Base-by-base conservation (phyloP, 495 filamentous ascomycete species). In the Corynascus novoguineensis region DNA sequence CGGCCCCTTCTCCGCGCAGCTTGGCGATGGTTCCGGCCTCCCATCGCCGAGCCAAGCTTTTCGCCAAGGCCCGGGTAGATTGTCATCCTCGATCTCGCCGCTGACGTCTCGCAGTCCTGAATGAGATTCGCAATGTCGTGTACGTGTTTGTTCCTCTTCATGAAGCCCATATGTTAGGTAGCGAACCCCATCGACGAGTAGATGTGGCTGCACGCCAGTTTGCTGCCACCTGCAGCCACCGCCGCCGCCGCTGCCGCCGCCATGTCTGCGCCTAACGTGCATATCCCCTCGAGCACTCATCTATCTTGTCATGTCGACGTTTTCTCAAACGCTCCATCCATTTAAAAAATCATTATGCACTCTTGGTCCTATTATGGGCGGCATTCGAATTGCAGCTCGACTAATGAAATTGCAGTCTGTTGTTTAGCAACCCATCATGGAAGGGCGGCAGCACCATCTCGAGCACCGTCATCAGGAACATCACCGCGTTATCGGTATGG, bases 381-480 rank as follows among this genome's bases (percentile, higher is more conserved):
- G n/a, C 37, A 15, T 41, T 41, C 37, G 14, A 19, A 17, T 7
- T 7, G 37, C 37, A 17, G 37, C 22, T 48, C 41, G 21, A 54
- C 50, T 37, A 15, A 44, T 31, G n/a, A 19, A 6, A 48, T 59
- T 45, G n/a, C 59, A 78, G 75, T 63, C 68, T 78, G 63, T 68
- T 78, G 48, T 73, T 78, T 57, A 78, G 72, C 59, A 78, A 76
- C 66, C 75, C 75, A 25, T 68, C 70, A 19, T 76, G 71, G 70
- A 63, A 56, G 29, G 65, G 67, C 31, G 68, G 64, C 25, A 66
- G 70, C 54, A 73, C 71, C 25, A 51, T 76, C 47, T 71, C 76
- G 37, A 75, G 64, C 54, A 78, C 74, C 61, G 68, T 75, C 50
- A 70, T 79, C 59, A 66, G 69, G 55, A 79, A 79, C 59, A 71